Evolutionary conservation across 805 yeast species (phyloP), one percentile per base, ranked within the genome.

Genomic region (Metschnikowia peoriensis): DNA sequence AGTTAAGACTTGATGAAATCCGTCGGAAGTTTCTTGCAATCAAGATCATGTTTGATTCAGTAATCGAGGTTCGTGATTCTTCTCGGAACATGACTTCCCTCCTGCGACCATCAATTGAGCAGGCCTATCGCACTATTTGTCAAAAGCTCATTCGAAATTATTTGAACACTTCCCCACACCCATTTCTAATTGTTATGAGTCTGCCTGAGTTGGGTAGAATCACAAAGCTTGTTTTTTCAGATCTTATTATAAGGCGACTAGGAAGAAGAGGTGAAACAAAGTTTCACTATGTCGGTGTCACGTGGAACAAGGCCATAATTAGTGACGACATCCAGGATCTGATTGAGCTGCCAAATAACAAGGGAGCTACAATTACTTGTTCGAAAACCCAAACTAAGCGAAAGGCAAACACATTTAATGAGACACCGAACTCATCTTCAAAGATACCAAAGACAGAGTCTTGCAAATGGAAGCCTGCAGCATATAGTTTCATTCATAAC

Each of bases 251-350:
- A 43, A 74, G 73, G 52, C 57, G 78, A 44, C 62, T 74, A 47
- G 78, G 78, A 7, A 62, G 69, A 45, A 56, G 78, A 44, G 78
- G 78, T 27, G 75, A 70, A 47, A 72, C 77, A 7, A 74, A 71
- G 56, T 74, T 72, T 54, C 70, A 74, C 52, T 74, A 72, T 55
- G 59, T 72, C 47, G 76, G 76, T 1, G 72, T 74, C 1, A 57
- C 66, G 6, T 72, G 77, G 77, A 73, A 72, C 52, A 64, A 65
- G 14, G 65, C 66, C 42, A 61, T 71, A 10, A 64, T 72, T 16
- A 55, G 60, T 38, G 63, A 61, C 5, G 74, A 72, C 27, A 63
- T 71, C 34, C 59, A 61, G 29, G 53, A 28, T 6, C 60, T 72
- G 39, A 66, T 75, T 55, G 69, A 70, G 39, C 55, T 68, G n/a